phyloP scores from a whole-genome alignment of 1,139 yeast species.

The Pneumocystis jirovecii region DNA sequence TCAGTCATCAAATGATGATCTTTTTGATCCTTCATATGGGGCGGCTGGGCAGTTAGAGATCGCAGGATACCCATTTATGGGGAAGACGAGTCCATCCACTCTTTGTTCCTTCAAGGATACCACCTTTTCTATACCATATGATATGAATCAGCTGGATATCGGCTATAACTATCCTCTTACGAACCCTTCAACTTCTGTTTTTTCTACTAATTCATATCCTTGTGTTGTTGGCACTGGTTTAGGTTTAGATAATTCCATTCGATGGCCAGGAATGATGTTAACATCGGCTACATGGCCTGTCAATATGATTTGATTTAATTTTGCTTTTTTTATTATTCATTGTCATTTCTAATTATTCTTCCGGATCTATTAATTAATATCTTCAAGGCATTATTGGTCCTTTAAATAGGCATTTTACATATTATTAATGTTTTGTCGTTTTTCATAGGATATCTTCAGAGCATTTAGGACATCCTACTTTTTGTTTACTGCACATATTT shows the following conservation, averaged over 20 bases:
- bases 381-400: neutral
- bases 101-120: neutral
- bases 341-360: neutral
- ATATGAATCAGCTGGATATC: neutral
- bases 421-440: neutral
- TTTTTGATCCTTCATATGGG: neutral
- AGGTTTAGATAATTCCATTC: neutral
- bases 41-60: neutral
- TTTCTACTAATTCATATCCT: neutral
- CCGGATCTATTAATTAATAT: neutral
- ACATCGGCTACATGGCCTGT: neutral
- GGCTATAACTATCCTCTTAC: neutral
- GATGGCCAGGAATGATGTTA: neutral
- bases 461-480: neutral
- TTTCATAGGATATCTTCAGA: too few species aligned
- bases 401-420: neutral
- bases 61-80: neutral
- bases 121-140: neutral
- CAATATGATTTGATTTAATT: neutral
- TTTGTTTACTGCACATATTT: neutral
- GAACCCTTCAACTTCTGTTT: neutral
- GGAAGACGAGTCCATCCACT: neutral
- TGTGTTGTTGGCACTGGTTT: neutral
- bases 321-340: neutral
- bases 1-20: neutral